These are phyloP conservation scores for Lipomyces starkeyi DNA, from an alignment of 805 yeast species.

Conservation along the genomic window DNA sequence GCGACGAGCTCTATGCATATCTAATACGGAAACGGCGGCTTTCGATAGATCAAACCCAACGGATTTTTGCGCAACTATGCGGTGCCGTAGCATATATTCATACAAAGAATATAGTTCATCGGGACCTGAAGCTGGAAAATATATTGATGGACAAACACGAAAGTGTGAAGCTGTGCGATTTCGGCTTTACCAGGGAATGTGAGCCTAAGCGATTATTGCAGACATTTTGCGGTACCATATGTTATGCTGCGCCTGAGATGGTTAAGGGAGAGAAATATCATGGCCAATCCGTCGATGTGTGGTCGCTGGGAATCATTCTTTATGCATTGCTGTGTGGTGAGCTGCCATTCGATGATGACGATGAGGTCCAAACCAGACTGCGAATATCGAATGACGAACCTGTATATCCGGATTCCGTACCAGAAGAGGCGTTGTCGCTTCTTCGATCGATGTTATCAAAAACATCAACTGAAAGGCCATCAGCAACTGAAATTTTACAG, in stretches of 20 bases:
- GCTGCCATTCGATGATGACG: constrained; percentile 90
- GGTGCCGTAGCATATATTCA: constrained; percentile 78
- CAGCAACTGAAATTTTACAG: constrained; percentile 56
- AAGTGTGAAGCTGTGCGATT: constrained; percentile 84
- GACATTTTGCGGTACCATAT: constrained; percentile 92
- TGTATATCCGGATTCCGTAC: constrained; percentile 54
- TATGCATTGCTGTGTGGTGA: constrained; percentile 84
- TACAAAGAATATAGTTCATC: constrained; percentile 74
- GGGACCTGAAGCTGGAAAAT: constrained; percentile 77
- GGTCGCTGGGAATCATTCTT: constrained; percentile 90
- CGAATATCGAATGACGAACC: constrained; percentile 74
- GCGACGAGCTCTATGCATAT: constrained; percentile 49
- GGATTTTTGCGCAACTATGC: constrained; percentile 57
- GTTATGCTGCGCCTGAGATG: constrained; percentile 96
- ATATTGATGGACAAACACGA: constrained; percentile 61
- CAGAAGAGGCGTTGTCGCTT: constrained; percentile 58
- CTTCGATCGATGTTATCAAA: constrained; percentile 65
- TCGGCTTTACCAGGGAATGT: constrained; percentile 89
- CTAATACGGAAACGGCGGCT: constrained; percentile 45
- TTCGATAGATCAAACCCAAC: constrained; percentile 51
- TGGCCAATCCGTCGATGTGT: constrained; percentile 77
- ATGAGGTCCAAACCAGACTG: constrained; percentile 63
- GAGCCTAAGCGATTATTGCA: constrained; percentile 62
- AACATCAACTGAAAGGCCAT: constrained; percentile 68
- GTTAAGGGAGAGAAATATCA: constrained; percentile 69